phyloP scores from a whole-genome alignment of 495 filamentous ascomycete species.

The Aspergillus olivimuriae region DNA sequence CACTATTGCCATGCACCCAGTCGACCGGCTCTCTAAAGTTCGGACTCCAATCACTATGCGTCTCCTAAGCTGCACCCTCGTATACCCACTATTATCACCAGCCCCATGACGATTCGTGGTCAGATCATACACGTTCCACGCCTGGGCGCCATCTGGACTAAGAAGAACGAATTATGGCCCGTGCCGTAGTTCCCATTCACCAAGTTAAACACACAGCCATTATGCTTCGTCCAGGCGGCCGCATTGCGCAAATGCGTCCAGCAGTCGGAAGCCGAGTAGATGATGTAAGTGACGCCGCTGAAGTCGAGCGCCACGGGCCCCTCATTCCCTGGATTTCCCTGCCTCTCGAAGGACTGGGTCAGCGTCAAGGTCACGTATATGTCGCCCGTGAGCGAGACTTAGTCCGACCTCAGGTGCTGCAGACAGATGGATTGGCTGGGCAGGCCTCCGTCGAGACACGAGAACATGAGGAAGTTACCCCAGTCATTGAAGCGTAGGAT shows the following conservation, averaged over 20 bases:
- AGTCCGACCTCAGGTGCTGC: constrained; percentile 13
- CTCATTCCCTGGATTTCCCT: constrained; percentile 47
- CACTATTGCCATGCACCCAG: background rate
- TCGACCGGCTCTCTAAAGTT: constrained; percentile 33
- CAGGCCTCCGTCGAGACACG: constrained; percentile 33
- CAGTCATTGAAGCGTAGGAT: constrained; percentile 25
- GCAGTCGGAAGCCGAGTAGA: constrained; percentile 46
- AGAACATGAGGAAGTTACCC: constrained; percentile 39
- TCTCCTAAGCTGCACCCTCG: constrained; percentile 42
- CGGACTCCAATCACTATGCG: constrained; percentile 39
- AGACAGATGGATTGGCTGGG: constrained; percentile 43
- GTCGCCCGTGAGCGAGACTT: constrained; percentile 20
- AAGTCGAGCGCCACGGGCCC: constrained; percentile 40
- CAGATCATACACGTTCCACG: constrained; percentile 47
- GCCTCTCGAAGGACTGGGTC: constrained; percentile 36
- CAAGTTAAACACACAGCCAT: constrained; percentile 22
- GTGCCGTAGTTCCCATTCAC: constrained; percentile 49
- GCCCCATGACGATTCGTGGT: constrained; percentile 31
- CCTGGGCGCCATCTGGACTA: constrained; percentile 42
- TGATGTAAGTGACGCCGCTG: constrained; percentile 40
- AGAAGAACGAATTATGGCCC: constrained; percentile 41
- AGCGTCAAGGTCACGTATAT: constrained; percentile 39
- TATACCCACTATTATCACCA: constrained; percentile 43
- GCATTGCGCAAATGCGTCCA: constrained; percentile 36
- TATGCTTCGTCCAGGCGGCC: constrained; percentile 39